A percentile compares a stretch with the other conserved stretches of the same genome.
These are phyloP conservation scores for Basipetospora chlamydospora DNA, from an alignment of 2,329 filamentous ascomycete species.

Conservation along the genomic window DNA sequence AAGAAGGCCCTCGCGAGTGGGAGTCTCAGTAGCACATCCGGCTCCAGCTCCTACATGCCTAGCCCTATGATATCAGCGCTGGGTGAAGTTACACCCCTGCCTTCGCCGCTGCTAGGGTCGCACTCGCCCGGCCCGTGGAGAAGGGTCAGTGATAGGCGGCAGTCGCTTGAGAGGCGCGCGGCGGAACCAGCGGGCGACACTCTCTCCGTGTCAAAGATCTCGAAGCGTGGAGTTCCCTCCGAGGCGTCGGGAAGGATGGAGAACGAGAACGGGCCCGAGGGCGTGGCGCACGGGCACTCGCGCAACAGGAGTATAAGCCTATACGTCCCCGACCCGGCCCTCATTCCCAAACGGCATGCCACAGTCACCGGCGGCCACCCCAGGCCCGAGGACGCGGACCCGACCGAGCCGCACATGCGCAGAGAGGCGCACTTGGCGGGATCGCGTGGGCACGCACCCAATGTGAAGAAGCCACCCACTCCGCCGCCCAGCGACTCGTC, in stretches of 20 bases:
- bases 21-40: conserved; percentile 34
- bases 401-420: conserved; percentile 37
- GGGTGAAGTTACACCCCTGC: conserved; percentile 65
- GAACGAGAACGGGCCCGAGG: not conserved
- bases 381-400: conserved; percentile 22
- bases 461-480: conserved; percentile 53
- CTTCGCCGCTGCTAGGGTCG: conserved; percentile 53
- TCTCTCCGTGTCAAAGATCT: too few relatives aligned
- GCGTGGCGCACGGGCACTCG: conserved; percentile 29
- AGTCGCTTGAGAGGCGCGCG: conserved; percentile 7
- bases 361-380: conserved; percentile 53
- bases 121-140: conserved; percentile 57
- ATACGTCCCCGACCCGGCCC: conserved; percentile 60
- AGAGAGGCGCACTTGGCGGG: conserved; percentile 72
- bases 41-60: conserved; percentile 52
- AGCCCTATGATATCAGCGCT: conserved; percentile 63
- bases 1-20: conserved; percentile 38
- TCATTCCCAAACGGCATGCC: conserved; percentile 55
- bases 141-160: conserved; percentile 30
- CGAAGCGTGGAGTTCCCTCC: too few relatives aligned
- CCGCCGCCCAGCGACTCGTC: conserved; percentile 70
- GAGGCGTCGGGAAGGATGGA: conserved; percentile 2
- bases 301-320: conserved; percentile 81
- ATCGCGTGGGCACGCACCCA: conserved; percentile 54
- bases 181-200: too few relatives aligned